Base-by-base conservation (phyloP, 2,329 filamentous ascomycete genomes). In the Diaporthe sp. region DNA sequence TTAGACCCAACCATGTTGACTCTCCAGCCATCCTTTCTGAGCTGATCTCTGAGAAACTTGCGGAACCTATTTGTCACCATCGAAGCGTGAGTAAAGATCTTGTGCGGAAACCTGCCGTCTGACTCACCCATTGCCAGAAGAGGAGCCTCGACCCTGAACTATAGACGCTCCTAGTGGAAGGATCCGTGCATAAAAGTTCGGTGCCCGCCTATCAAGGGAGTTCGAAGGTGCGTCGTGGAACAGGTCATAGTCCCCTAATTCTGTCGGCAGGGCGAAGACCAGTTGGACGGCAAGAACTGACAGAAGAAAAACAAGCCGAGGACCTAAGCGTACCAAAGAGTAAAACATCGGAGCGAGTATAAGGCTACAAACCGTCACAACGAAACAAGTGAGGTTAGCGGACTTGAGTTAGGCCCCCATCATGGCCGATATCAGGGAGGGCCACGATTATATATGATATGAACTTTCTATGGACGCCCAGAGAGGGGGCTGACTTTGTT, bases 1-100 rank as follows among this genome's bases (percentile, higher is more conserved):
- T 73, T 73, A 61, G 60, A 78, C n/a, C 80, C 80, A 31, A 81
- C 80, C 79, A 81, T 81, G 51, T 81, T 78, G 71, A 81, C 80
- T 2, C 78, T 72, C 77, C 76, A 81, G 6, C 78, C 79, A n/a
- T 77, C 72, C 37, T 62, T 78, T 4, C 80, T 65, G 1, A 81
- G 72, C 2, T 77, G 72, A 31, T 82, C 78, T 44, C 78, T 72
- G 12, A 80, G 72, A 17, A 71, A 65, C 37, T 80, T 79, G 17
- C 79, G 80, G 51, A 78, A 80, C 17, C 79, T 79, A 17, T 37
- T 22, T 17, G 13, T 17, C 6, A 44, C 46, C 62, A 51, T 22
- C 44, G 15, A 51, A 51, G 15, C 12, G 22, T 22, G 4, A 44
- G 8, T 9, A 37, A 37, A 51, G 25, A 37, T 5, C 28, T 8